Evolutionary conservation across 768 basidiomycete genomes (phyloP).

Genomic region (Boletales sp.): DNA sequence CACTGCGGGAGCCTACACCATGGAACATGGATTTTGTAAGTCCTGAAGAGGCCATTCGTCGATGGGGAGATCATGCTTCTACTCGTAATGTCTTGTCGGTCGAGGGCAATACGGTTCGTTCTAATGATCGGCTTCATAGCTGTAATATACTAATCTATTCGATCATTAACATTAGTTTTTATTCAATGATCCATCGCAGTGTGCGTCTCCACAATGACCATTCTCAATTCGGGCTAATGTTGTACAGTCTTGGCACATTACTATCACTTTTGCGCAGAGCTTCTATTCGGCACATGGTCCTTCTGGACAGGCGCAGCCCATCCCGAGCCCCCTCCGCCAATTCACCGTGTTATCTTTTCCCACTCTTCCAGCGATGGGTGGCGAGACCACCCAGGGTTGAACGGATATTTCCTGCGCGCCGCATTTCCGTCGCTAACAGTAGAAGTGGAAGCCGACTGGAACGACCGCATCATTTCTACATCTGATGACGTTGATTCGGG

Average conservation of each 20-base stretch:
- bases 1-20: conserved; percentile 61
- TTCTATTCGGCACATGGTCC: conserved; percentile 71
- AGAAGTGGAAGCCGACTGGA: conserved; percentile 70
- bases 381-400: conserved; percentile 79
- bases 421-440: conserved; percentile 69
- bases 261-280: conserved; percentile 85
- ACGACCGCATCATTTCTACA: conserved; percentile 47
- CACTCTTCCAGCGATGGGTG: conserved; percentile 57
- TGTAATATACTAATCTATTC: conserved; percentile 4
- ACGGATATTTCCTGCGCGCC: conserved; percentile 70
- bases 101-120: conserved; percentile 66
- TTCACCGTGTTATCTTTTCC: conserved; percentile 70
- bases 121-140: background rate
- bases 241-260: conserved; percentile 68
- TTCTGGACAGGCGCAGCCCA: conserved; percentile 59
- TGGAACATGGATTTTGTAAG: conserved; percentile 61
- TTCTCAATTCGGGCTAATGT: background rate
- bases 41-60: conserved; percentile 51
- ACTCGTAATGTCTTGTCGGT: conserved; percentile 60
- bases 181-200: conserved; percentile 70
- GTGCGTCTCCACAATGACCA: conserved; percentile 16
- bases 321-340: conserved; percentile 43
- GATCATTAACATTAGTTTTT: conserved; percentile 36
- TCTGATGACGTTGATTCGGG: conserved; percentile 19
- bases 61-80: conserved; percentile 52